A percentile compares a stretch with the other conserved stretches of the same genome.
phyloP scores from a whole-genome alignment of 805 yeast species.

The Lachancea nothofagi region DNA sequence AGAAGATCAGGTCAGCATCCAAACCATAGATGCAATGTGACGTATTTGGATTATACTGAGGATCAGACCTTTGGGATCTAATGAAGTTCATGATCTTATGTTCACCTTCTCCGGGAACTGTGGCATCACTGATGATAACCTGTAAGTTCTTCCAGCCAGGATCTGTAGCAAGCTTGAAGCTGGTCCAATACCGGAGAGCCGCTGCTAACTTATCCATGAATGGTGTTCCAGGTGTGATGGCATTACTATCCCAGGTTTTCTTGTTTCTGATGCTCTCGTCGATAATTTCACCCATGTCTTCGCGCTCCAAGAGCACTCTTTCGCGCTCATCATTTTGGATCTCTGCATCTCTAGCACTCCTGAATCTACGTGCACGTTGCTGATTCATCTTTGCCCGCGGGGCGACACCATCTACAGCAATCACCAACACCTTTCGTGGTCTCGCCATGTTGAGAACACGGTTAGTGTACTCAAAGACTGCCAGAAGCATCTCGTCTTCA shows the following conservation, averaged over 20 bases:
- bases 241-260: constrained; percentile 89
- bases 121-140: constrained; percentile 88
- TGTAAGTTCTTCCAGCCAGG: constrained; percentile 92
- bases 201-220: constrained; percentile 88
- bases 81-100: constrained; percentile 96
- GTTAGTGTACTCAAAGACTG: constrained; percentile 87
- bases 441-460: constrained; percentile 89
- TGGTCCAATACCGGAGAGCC: constrained; percentile 85
- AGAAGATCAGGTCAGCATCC: constrained; percentile 95
- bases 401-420: constrained; percentile 98
- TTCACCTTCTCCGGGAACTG: constrained; percentile 99
- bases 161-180: constrained; percentile 78
- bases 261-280: constrained; percentile 71
- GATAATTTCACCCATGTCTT: constrained; percentile 52
- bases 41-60: constrained; percentile 86
- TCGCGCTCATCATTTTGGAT: constrained; percentile 68
- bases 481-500: constrained; percentile 95
- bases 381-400: constrained; percentile 98
- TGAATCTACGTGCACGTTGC: constrained; percentile 87
- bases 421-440: constrained; percentile 86
- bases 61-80: constrained; percentile 81
- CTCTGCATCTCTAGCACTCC: constrained; percentile 86
- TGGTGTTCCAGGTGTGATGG: constrained; percentile 98
- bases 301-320: constrained; percentile 33
- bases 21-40: constrained; percentile 95